phyloP scores from a whole-genome alignment of 768 basidiomycete species.

The Trametes coccinea region DNA sequence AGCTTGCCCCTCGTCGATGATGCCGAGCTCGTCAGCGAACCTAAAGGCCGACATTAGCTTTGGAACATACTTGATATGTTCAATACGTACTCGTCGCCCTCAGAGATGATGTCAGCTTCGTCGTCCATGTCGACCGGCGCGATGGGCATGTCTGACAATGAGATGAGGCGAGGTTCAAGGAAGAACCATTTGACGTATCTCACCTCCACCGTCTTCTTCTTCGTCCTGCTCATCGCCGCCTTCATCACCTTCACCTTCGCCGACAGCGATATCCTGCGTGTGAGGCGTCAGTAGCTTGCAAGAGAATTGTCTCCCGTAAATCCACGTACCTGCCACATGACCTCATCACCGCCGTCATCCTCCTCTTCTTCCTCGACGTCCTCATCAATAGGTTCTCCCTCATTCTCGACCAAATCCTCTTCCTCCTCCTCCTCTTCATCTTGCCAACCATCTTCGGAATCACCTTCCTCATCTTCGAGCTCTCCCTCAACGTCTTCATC shows the following conservation, averaged over 20 bases:
- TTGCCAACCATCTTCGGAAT: conserved; percentile 62
- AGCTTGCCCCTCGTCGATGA: conserved; percentile 29
- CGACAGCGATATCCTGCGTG: conserved; percentile 37
- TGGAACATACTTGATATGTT: not conserved
- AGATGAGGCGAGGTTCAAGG: not conserved
- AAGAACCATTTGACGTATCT: conserved; percentile 35
- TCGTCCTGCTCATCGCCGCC: conserved; percentile 44
- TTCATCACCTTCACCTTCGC: conserved; percentile 37
- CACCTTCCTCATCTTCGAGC: conserved; percentile 61
- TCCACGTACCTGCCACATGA: conserved; percentile 42
- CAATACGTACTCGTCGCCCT: conserved; percentile 34
- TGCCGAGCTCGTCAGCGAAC: conserved; percentile 36
- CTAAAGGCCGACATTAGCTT: conserved; percentile 21
- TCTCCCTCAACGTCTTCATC: conserved; percentile 73
- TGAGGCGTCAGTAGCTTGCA: not conserved
- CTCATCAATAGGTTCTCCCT: conserved; percentile 41
- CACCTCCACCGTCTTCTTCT: conserved; percentile 62
- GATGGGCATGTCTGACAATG: conserved; percentile 27
- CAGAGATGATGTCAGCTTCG: conserved; percentile 34
- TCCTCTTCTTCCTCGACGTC: conserved; percentile 37
- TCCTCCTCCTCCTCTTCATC: conserved; percentile 72
- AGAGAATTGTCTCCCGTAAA: not conserved
- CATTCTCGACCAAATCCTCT: conserved; percentile 52
- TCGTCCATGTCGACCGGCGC: conserved; percentile 33
- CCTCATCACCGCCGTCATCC: conserved; percentile 42